Evolutionary conservation across 2,329 filamentous ascomycete genomes (phyloP), one percentile per base, ranked within the genome.

Genomic region (Pseudogymnoascus sp.): DNA sequence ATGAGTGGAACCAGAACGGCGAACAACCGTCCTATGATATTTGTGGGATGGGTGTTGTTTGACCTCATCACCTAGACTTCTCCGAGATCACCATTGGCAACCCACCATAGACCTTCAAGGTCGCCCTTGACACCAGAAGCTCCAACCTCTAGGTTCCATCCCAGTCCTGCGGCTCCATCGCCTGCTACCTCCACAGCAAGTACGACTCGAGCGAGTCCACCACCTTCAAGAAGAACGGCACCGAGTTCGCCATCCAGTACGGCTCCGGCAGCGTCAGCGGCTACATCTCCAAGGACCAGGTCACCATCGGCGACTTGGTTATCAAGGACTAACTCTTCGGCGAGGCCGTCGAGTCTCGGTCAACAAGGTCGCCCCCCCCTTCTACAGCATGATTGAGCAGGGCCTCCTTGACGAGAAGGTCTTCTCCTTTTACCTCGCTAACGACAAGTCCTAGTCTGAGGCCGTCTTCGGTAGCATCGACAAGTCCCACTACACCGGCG

Each of bases 111-210:
- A 83, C 80, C 70, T 99, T 99, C 87, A 99, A 99, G 85, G 96
- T 99, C 70, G 89, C 99, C 68, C 88, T 99, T 68, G 95, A 99
- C 78, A 99, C 95, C 28, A 96, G 95, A 72, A 97, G 92, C 83
- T 97, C 95, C 76, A 99, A 99, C 83, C 85, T 99, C 68, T 99
- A 95, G 96, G 93, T 99, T 65, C 96, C 96, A 40, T 96, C 93
- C 23, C 82, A 85, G 64, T 83, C 91, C 74, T 99, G 96, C 78
- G 87, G 85, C 74, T 97, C 93, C 74, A 99, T 99, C 74, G 96
- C 95, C 68, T 99, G 95, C 85, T 99, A 93, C 80, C 87, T 99
- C 65, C 95, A 99, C 83, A 87, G 79, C 78, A 99, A 96, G 81
- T 99, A 97, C 81, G 92, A 97, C 79, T 95, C 92, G 64, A 89